phyloP scores from a whole-genome alignment of 345 rosid genomes.

The Populus alba region DNA sequence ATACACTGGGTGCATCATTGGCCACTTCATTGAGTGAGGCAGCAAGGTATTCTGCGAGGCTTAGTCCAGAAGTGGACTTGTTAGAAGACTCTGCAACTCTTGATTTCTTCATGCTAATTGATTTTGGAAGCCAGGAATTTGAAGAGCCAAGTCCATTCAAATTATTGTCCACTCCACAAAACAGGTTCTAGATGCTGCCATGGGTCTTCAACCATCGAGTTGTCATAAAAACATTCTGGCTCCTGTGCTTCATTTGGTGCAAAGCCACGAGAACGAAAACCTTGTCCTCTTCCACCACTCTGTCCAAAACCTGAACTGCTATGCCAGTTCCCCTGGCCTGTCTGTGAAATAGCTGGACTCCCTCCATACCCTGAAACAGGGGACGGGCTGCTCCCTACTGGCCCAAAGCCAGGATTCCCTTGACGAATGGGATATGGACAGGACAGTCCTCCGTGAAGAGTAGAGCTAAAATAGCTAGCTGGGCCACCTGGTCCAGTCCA shows the following conservation, averaged over 20 bases:
- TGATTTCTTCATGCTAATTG: slow-evolving; percentile 46
- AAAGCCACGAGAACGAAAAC: slow-evolving; percentile 27
- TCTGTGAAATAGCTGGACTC: slow-evolving; percentile 42
- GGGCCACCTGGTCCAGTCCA: slow-evolving; percentile 39
- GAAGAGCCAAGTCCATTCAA: slow-evolving; percentile 31
- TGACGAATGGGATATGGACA: slow-evolving; percentile 27
- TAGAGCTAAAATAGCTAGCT: slow-evolving; percentile 24
- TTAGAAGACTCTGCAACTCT: slow-evolving; percentile 43
- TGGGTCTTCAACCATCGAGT: slow-evolving; percentile 83
- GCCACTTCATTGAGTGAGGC: slow-evolving; percentile 63
- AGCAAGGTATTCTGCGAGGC: slow-evolving; percentile 88
- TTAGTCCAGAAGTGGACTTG: slow-evolving; percentile 42
- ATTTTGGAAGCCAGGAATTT: slow-evolving; percentile 62
- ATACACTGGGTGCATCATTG: slow-evolving; percentile 16
- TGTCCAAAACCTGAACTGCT: slow-evolving; percentile 38
- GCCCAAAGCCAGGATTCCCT: slow-evolving; percentile 29
- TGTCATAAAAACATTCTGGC: slow-evolving; percentile 48
- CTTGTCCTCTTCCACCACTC: slow-evolving; percentile 48
- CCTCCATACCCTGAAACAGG: slow-evolving; percentile 29
- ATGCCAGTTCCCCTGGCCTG: slow-evolving; percentile 45
- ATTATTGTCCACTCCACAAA: slow-evolving; percentile 46
- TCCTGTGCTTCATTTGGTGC: slow-evolving; percentile 22
- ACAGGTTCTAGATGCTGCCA: slow-evolving; percentile 64
- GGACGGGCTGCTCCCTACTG: slow-evolving; percentile 17
- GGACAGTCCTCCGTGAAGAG: not conserved